Evolutionary conservation across 1,139 yeast species (phyloP).

Genomic region (Hyphopichia khmerensis): DNA sequence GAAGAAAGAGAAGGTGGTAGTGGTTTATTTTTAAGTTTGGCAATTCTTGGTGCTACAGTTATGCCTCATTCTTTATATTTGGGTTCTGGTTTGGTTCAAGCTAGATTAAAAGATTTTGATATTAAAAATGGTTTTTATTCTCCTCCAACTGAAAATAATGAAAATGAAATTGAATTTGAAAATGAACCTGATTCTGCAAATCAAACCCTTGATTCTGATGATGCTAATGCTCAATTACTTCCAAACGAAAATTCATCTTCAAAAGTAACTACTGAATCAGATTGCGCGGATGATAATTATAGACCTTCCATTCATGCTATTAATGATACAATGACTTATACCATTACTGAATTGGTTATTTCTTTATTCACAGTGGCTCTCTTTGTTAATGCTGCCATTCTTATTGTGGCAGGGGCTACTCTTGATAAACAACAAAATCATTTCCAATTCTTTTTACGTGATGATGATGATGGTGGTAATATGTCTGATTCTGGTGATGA

Average conservation of each 20-base stretch:
- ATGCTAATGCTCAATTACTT: not conserved
- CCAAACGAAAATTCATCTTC: no score
- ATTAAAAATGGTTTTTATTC: conserved; percentile 55
- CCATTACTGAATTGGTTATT: conserved; percentile 62
- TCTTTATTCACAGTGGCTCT: conserved; percentile 75
- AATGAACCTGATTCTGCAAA: no score
- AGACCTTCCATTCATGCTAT: conserved; percentile 69
- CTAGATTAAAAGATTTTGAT: conserved; percentile 77
- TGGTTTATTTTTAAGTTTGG: conserved; percentile 66
- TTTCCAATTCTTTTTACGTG: conserved; percentile 7
- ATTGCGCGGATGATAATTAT: conserved; percentile 38
- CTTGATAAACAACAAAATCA: conserved; percentile 20
- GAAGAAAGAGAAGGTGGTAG: conserved; percentile 62
- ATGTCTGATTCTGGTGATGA: conserved; percentile 23
- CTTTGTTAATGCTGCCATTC: conserved; percentile 76
- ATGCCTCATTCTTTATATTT: conserved; percentile 80
- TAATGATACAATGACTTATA: conserved; percentile 62
- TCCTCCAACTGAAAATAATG: conserved; percentile 14
- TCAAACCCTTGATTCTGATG: not conserved
- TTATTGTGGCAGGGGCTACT: conserved; percentile 76
- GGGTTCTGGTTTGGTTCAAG: conserved; percentile 76
- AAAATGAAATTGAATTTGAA: no score
- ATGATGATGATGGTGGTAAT: conserved; percentile 19
- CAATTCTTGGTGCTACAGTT: conserved; percentile 78
- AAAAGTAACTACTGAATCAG: no score